These are phyloP conservation scores for Hibiscus tridactylites DNA, from an alignment of 345 rosid species.

Conservation along the genomic window DNA sequence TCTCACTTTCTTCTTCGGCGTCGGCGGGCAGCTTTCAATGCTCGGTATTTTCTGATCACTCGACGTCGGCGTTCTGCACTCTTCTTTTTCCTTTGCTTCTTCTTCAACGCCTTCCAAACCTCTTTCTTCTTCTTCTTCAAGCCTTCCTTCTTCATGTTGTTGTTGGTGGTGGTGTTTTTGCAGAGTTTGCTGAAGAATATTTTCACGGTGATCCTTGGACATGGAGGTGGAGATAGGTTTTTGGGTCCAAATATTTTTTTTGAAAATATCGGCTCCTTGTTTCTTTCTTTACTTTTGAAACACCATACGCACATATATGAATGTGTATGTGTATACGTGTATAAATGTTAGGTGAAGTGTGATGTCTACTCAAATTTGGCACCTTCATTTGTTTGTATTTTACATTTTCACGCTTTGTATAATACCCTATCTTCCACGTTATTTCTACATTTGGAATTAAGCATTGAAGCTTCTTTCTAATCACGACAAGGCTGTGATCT, in stretches of 20 bases:
- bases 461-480: background rate
- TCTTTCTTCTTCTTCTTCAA: background rate
- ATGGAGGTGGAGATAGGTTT: background rate
- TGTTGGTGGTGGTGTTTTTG: background rate
- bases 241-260: background rate
- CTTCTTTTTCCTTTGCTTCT: background rate
- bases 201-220: conserved; percentile 7
- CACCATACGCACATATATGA: background rate
- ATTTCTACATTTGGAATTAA: background rate
- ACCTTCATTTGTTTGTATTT: conserved; percentile 1
- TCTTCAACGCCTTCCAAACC: no score
- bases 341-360: background rate
- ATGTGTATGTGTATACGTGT: background rate
- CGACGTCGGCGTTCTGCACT: conserved; percentile 46
- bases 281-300: background rate
- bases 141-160: background rate
- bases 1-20: conserved; percentile 34
- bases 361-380: background rate
- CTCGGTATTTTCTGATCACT: conserved; percentile 40
- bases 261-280: background rate
- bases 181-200: background rate
- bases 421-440: conserved; percentile 4
- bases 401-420: background rate
- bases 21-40: conserved; percentile 44
- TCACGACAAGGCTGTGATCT: background rate